A percentile compares a stretch with the other conserved stretches of the same genome.
phyloP scores from a whole-genome alignment of 345 rosid species.

The Cardamine chenopodiifolia region DNA sequence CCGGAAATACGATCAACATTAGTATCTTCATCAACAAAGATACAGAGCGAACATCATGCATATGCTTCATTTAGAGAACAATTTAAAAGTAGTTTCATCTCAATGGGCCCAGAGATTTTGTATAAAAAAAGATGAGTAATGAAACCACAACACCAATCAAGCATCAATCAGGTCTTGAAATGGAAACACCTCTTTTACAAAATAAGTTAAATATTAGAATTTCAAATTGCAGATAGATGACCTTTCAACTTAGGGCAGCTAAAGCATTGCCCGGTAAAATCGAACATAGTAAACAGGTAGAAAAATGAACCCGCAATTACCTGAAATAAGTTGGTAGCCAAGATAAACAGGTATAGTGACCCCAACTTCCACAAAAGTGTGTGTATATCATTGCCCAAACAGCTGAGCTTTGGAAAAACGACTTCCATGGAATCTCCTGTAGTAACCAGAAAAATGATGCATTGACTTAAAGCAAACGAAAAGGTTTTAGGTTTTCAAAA shows the following conservation, averaged over 20 bases:
- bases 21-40: conserved; percentile 22
- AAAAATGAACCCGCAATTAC: conserved; percentile 45
- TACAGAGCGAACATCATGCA: not conserved
- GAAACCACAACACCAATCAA: conserved; percentile 22
- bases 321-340: conserved; percentile 97
- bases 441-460: conserved; percentile 20
- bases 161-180: conserved; percentile 8
- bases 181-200: conserved; percentile 13
- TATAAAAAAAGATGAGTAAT: conserved; percentile 27
- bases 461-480: conserved; percentile 12
- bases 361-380: conserved; percentile 99
- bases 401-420: conserved; percentile 68
- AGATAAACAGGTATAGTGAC: conserved; percentile 86
- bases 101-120: not conserved
- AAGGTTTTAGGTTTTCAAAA: conserved; percentile 1
- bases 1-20: conserved; percentile 5
- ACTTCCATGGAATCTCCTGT: conserved; percentile 90
- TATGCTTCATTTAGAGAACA: not conserved
- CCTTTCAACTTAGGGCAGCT: conserved; percentile 11
- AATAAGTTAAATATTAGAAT: not conserved
- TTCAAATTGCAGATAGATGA: not conserved
- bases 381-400: conserved; percentile 96
- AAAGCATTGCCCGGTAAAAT: conserved; percentile 2
- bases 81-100: not conserved
- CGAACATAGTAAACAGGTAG: conserved; percentile 14